These are phyloP conservation scores for Pontederia paniculata DNA, from an alignment of 176 grass and related monocot genomes.

Conservation along the genomic window DNA sequence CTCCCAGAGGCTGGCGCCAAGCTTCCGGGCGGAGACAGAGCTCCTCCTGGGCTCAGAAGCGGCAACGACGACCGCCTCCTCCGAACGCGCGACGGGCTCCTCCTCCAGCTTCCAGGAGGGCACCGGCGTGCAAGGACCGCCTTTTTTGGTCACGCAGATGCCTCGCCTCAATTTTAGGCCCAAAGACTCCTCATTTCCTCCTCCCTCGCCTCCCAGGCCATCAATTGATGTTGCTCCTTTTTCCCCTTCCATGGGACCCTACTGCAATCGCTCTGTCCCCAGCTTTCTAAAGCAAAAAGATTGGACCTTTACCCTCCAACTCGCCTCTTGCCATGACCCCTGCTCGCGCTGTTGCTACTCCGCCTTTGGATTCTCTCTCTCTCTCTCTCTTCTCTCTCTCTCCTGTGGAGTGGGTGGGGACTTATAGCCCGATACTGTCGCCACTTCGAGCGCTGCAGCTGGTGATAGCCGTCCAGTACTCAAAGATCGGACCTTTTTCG, in stretches of 20 bases:
- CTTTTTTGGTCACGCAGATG: slow-evolving; percentile 27
- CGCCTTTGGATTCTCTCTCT: too few species aligned
- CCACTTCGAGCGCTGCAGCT: too few species aligned
- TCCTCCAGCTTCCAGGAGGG: slow-evolving; percentile 77
- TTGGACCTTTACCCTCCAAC: too few species aligned
- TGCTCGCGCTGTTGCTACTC: too few species aligned
- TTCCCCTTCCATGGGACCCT: slow-evolving; percentile 27
- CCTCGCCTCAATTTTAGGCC: slow-evolving; percentile 20
- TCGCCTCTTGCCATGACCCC: too few species aligned
- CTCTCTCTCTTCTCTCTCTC: too few species aligned
- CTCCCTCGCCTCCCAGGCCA: slow-evolving; percentile 11
- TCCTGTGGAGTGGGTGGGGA: too few species aligned
- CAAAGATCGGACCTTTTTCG: too few species aligned
- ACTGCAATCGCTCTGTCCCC: background rate
- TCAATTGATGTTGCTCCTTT: slow-evolving; percentile 27
- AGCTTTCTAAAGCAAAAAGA: too few species aligned
- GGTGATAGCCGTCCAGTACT: too few species aligned
- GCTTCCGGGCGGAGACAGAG: slow-evolving; percentile 70
- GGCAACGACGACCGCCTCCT: background rate
- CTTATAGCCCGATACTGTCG: too few species aligned
- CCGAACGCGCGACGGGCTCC: slow-evolving; percentile 19
- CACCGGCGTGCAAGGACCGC: slow-evolving; percentile 38
- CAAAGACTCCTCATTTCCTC: slow-evolving; percentile 22
- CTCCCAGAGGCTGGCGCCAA: slow-evolving; percentile 92
- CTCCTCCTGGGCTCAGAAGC: slow-evolving; percentile 27